Evolutionary conservation across 2,329 filamentous ascomycete species (phyloP).

Genomic region (Colletotrichum sp.): DNA sequence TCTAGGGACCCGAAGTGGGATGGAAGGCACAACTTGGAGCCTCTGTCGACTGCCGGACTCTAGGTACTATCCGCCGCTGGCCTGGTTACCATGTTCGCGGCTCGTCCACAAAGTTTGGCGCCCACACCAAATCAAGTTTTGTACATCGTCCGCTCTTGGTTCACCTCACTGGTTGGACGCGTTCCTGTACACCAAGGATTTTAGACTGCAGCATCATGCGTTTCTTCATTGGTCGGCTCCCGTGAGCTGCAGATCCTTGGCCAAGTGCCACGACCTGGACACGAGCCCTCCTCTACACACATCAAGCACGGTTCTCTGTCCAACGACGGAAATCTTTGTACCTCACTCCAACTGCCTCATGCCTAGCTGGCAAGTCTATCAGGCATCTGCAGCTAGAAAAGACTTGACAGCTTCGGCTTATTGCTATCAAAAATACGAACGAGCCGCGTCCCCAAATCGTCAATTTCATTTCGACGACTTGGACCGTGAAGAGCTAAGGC

Average conservation of each 20-base stretch:
- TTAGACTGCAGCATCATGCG: not conserved
- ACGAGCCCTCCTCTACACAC: conserved; percentile 12
- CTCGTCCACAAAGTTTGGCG: not conserved
- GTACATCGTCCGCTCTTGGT: not conserved
- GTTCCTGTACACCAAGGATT: conserved; percentile 15
- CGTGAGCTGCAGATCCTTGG: not conserved
- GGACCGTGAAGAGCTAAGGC: not conserved
- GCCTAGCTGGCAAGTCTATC: not conserved
- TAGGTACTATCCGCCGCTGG: not conserved
- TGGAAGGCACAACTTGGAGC: not conserved
- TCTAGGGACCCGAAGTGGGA: not conserved
- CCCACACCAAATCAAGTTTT: conserved; percentile 17
- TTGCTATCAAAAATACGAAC: not conserved
- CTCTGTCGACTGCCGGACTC: not conserved
- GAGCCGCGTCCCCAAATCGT: not conserved
- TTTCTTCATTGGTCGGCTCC: conserved; percentile 1
- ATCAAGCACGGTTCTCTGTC: not conserved
- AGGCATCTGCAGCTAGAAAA: not conserved
- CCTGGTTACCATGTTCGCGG: not conserved
- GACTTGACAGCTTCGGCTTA: not conserved
- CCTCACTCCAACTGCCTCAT: not conserved
- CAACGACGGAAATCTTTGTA: not conserved
- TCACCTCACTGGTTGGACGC: conserved; percentile 9
- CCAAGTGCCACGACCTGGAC: conserved; percentile 15
- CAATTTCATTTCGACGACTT: not conserved